Conservation (phyloP, 2,329 filamentous ascomycete genomes). For the Aplosporella prunicola region DNA sequence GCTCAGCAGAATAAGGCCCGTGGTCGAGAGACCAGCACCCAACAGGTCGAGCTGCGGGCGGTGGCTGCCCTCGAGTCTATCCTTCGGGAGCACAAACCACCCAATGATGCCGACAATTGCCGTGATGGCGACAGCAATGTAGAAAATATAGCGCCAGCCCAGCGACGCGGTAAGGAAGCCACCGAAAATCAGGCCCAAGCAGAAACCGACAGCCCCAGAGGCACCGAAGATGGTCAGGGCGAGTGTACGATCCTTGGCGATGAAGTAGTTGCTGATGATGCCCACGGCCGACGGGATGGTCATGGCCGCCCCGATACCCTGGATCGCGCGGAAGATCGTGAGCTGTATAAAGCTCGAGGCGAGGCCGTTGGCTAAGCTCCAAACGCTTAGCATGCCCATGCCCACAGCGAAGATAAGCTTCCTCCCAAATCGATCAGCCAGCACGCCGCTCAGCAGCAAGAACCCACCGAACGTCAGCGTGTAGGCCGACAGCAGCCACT, state of each 20-base stretch:
- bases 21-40: conserved; percentile 34
- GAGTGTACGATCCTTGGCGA: conserved; percentile 28
- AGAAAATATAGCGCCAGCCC: conserved; percentile 13
- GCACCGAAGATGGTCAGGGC: conserved; percentile 34
- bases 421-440: conserved; percentile 29
- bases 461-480: conserved; percentile 21
- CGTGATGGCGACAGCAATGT: conserved; percentile 9
- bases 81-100: conserved; percentile 33
- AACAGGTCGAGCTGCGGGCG: conserved; percentile 33
- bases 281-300: conserved; percentile 39
- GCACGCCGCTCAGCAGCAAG: conserved; percentile 15
- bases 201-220: conserved; percentile 32
- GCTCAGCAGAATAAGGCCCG: conserved; percentile 35
- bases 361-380: conserved; percentile 38
- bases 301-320: conserved; percentile 39
- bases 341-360: conserved; percentile 35
- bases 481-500: conserved; percentile 13
- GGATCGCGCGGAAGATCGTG: conserved; percentile 36
- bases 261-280: conserved; percentile 34
- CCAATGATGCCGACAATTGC: conserved; percentile 9
- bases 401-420: conserved; percentile 32
- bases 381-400: conserved; percentile 20
- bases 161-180: conserved; percentile 10
- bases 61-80: conserved; percentile 23
- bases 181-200: conserved; percentile 14